Conservation (phyloP, 2,329 filamentous ascomycete species). For the Pseudocercospora pini-densiflorae region DNA sequence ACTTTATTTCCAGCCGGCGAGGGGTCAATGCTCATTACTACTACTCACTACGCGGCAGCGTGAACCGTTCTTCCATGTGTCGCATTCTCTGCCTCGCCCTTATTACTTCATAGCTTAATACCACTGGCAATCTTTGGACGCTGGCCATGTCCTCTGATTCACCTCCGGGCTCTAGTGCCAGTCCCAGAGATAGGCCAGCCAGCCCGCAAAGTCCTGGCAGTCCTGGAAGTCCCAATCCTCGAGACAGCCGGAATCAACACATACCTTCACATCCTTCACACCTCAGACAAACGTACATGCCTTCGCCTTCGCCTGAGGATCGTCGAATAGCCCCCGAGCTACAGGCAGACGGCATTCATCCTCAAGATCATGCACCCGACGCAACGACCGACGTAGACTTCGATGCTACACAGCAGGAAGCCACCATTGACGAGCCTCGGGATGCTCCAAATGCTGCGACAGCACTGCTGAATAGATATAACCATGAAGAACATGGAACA, state of each 20-base stretch:
- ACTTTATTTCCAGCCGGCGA: background rate
- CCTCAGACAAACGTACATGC: slow-evolving; percentile 49
- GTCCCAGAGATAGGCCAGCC: slow-evolving; percentile 4
- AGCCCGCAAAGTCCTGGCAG: slow-evolving; percentile 21
- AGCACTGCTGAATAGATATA: slow-evolving; percentile 44
- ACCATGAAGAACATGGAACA: slow-evolving; percentile 17
- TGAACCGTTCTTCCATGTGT: background rate
- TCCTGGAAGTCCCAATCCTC: slow-evolving; percentile 11
- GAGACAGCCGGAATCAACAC: slow-evolving; percentile 30
- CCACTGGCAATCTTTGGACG: background rate
- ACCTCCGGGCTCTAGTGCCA: slow-evolving; percentile 3
- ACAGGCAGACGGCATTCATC: slow-evolving; percentile 39
- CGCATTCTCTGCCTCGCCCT: background rate
- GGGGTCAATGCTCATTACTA: slow-evolving; percentile 1
- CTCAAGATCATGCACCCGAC: slow-evolving; percentile 38
- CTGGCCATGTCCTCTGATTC: slow-evolving; percentile 2
- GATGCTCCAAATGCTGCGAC: slow-evolving; percentile 44
- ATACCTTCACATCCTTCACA: slow-evolving; percentile 37
- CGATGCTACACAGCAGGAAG: slow-evolving; percentile 22
- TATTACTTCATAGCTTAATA: background rate
- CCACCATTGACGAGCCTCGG: slow-evolving; percentile 30
- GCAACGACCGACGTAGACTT: slow-evolving; percentile 35
- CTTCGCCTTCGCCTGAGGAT: slow-evolving; percentile 50
- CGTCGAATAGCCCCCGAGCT: slow-evolving; percentile 34
- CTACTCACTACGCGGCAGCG: background rate